These are phyloP conservation scores for Tephrocybe sp. DNA, from an alignment of 768 basidiomycete species.

Conservation along the genomic window DNA sequence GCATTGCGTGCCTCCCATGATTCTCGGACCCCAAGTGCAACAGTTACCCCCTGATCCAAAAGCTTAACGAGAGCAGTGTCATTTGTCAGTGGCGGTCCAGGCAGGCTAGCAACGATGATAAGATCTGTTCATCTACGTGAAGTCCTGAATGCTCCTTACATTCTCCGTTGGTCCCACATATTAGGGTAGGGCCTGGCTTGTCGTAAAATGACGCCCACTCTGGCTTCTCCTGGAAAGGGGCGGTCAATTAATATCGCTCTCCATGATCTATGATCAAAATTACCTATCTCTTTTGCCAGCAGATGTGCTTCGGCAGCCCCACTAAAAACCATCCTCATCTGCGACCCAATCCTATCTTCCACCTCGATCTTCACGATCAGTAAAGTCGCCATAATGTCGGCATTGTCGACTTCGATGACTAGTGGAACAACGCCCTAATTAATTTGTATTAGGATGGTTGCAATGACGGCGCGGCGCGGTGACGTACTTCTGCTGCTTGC, in stretches of 20 bases:
- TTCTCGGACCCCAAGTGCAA: constrained; percentile 67
- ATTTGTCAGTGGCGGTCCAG: constrained; percentile 73
- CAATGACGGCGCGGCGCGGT: not conserved
- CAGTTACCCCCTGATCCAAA: constrained; percentile 69
- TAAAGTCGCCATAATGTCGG: constrained; percentile 72
- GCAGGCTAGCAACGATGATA: constrained; percentile 39
- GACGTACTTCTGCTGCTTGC: constrained; percentile 50
- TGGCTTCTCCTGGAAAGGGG: constrained; percentile 37
- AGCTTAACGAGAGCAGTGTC: constrained; percentile 62
- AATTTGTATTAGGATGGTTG: constrained; percentile 5
- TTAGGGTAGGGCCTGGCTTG: constrained; percentile 66
- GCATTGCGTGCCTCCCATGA: constrained; percentile 74
- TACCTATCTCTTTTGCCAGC: constrained; percentile 65
- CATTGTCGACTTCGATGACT: constrained; percentile 64
- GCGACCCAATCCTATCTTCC: constrained; percentile 52
- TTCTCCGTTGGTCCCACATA: constrained; percentile 68
- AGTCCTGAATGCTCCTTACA: constrained; percentile 37
- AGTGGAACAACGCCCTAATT: constrained; percentile 59
- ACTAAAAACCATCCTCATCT: constrained; percentile 59
- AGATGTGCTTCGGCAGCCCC: constrained; percentile 64
- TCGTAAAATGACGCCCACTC: constrained; percentile 49
- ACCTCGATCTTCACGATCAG: constrained; percentile 67
- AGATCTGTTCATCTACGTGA: constrained; percentile 5
- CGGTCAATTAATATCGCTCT: not conserved
- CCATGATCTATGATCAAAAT: not conserved